Conservation (phyloP, 2,329 filamentous ascomycete genomes). For the Tolypocladium endophyticum region DNA sequence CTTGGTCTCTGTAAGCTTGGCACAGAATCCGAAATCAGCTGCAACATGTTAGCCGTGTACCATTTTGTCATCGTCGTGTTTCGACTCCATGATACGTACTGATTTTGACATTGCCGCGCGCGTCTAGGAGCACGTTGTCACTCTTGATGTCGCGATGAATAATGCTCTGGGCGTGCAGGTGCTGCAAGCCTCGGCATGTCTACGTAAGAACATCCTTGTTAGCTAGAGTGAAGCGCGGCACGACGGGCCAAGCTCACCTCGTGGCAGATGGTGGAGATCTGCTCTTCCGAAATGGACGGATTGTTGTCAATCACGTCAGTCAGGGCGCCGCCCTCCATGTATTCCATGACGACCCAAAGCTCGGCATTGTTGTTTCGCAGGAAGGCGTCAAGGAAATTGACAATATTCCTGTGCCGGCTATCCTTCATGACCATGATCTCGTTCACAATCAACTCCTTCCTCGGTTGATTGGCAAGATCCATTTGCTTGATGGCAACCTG, state of each 20-base stretch:
- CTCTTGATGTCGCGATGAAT: slow-evolving; percentile 99
- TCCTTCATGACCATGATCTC: slow-evolving; percentile 99
- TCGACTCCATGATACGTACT: slow-evolving; percentile 48
- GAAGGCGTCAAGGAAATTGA: slow-evolving; percentile 97
- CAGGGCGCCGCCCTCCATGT: slow-evolving; percentile 95
- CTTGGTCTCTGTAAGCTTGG: slow-evolving; percentile 93
- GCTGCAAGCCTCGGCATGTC: slow-evolving; percentile 92
- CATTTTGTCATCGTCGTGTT: not conserved
- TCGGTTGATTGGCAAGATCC: slow-evolving; percentile 92
- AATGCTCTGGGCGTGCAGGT: slow-evolving; percentile 91
- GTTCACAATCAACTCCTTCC: slow-evolving; percentile 97
- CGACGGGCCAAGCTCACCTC: slow-evolving; percentile 53
- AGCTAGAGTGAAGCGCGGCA: slow-evolving; percentile 2
- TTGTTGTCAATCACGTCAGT: slow-evolving; percentile 99
- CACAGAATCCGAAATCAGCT: slow-evolving; percentile 99
- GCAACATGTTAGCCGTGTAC: slow-evolving; percentile 21
- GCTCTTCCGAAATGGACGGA: slow-evolving; percentile 82
- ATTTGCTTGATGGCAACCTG: slow-evolving; percentile 99
- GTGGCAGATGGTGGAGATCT: slow-evolving; percentile 92
- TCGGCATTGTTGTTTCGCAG: slow-evolving; percentile 88
- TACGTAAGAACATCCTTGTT: slow-evolving; percentile 25
- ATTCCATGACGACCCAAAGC: slow-evolving; percentile 99
- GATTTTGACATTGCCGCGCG: slow-evolving; percentile 93
- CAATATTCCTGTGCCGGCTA: slow-evolving; percentile 94
- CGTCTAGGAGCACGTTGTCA: slow-evolving; percentile 93